phyloP scores from a whole-genome alignment of 2,329 filamentous ascomycete species.

The Xylariaceae sp. region DNA sequence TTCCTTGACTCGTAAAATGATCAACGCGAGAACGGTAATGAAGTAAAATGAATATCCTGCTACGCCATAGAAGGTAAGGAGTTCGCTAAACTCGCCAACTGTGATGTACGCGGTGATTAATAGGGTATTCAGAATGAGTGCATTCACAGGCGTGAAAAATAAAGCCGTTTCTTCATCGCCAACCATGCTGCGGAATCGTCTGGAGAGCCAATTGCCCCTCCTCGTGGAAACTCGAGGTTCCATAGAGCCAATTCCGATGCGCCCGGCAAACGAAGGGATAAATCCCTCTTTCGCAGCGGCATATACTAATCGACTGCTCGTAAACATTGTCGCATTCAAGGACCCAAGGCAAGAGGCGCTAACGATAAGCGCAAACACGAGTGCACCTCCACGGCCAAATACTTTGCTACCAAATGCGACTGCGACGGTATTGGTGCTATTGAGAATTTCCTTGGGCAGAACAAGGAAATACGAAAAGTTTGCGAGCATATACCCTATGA shows the following conservation, averaged over 20 bases:
- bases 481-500: constrained; percentile 81
- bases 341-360: constrained; percentile 90
- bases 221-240: constrained; percentile 42
- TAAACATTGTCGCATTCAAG: constrained; percentile 91
- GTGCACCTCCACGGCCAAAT: constrained; percentile 76
- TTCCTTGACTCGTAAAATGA: constrained; percentile 82
- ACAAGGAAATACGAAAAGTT: constrained; percentile 95
- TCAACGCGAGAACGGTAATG: constrained; percentile 85
- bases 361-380: constrained; percentile 84
- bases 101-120: constrained; percentile 75
- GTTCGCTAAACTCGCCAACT: constrained; percentile 84
- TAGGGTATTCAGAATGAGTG: constrained; percentile 73
- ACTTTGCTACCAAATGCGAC: constrained; percentile 89
- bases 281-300: constrained; percentile 94
- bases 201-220: constrained; percentile 54
- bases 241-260: constrained; percentile 62
- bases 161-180: constrained; percentile 76
- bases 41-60: constrained; percentile 98
- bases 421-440: constrained; percentile 89
- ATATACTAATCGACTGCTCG: constrained; percentile 85
- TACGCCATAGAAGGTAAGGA: constrained; percentile 96
- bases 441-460: constrained; percentile 73
- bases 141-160: constrained; percentile 92
- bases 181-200: constrained; percentile 56
- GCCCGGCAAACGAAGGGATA: constrained; percentile 76